phyloP scores from a whole-genome alignment of 2,329 filamentous ascomycete genomes.

The Diplocarpon rosae region DNA sequence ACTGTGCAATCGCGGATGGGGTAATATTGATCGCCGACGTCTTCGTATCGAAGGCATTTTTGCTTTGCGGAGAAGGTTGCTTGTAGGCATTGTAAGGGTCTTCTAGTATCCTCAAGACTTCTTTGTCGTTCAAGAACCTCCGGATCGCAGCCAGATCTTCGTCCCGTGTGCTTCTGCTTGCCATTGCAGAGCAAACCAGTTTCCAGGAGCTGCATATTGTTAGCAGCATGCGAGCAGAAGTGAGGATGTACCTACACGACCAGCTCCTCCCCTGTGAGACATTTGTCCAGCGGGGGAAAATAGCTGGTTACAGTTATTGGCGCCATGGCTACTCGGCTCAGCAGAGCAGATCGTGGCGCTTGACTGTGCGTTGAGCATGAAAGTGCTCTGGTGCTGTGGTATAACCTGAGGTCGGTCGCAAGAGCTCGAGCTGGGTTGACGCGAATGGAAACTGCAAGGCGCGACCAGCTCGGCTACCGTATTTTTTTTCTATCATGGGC shows the following conservation, averaged over 20 bases:
- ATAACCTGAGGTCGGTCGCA: background rate
- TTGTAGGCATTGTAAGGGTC: slow-evolving; percentile 58
- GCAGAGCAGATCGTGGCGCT: slow-evolving; percentile 23
- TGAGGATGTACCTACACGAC: slow-evolving; percentile 55
- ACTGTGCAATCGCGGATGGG: slow-evolving; percentile 52
- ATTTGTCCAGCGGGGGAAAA: slow-evolving; percentile 76
- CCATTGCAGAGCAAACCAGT: slow-evolving; percentile 44
- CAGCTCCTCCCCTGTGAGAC: slow-evolving; percentile 67
- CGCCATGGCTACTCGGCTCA: slow-evolving; percentile 52
- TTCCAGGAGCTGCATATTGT: slow-evolving; percentile 45
- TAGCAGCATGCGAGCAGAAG: slow-evolving; percentile 4
- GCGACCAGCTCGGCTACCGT: slow-evolving; percentile 1
- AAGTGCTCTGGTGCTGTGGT: slow-evolving; percentile 1
- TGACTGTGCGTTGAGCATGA: slow-evolving; percentile 23
- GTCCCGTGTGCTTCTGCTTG: slow-evolving; percentile 46
- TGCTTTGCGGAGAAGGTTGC: slow-evolving; percentile 48
- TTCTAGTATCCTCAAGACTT: slow-evolving; percentile 57
- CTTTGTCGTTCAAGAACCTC: slow-evolving; percentile 60
- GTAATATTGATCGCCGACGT: slow-evolving; percentile 80
- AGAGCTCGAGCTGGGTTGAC: slow-evolving; percentile 8
- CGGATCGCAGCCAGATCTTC: slow-evolving; percentile 43
- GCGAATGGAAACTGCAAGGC: slow-evolving; percentile 7
- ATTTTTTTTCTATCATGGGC: background rate
- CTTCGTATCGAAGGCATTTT: slow-evolving; percentile 67
- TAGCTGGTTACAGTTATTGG: slow-evolving; percentile 59